A percentile compares a stretch with the other conserved stretches of the same genome.
Evolutionary conservation across 2,329 filamentous ascomycete genomes (phyloP).

Genomic region (Diaporthe ilicicola): DNA sequence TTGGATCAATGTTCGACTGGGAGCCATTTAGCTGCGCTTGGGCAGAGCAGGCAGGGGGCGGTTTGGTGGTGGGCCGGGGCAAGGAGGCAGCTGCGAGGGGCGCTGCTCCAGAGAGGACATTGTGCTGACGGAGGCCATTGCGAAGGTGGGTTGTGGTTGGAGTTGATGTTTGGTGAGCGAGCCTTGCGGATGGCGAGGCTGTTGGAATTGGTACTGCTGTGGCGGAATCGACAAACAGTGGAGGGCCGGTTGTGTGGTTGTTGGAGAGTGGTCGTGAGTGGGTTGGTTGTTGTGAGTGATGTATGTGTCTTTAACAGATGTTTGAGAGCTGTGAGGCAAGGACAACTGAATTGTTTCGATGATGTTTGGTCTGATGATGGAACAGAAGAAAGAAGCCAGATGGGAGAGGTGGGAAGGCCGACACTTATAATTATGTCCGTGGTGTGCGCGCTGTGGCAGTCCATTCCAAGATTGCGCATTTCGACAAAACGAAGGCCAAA

Average conservation of each 20-base stretch:
- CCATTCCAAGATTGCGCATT: slow-evolving; percentile 27
- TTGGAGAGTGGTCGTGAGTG: not conserved
- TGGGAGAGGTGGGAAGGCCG: slow-evolving; percentile 20
- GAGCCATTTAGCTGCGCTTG: slow-evolving; percentile 61
- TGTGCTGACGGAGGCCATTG: slow-evolving; percentile 34
- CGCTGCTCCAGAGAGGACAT: slow-evolving; percentile 51
- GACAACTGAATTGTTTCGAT: slow-evolving; percentile 22
- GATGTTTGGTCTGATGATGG: slow-evolving; percentile 27
- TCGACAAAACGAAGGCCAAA: slow-evolving; percentile 28
- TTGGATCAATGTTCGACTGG: not conserved
- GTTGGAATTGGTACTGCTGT: slow-evolving; percentile 7
- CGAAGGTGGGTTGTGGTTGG: not conserved
- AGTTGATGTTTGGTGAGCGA: not conserved
- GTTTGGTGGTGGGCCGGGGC: slow-evolving; percentile 71
- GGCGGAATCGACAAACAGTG: slow-evolving; percentile 17
- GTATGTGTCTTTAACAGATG: slow-evolving; percentile 12
- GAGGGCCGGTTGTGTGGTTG: not conserved
- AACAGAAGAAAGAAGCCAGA: not conserved
- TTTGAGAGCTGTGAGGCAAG: slow-evolving; percentile 19
- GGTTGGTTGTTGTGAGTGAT: not conserved
- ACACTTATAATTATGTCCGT: slow-evolving; percentile 27
- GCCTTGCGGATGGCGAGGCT: slow-evolving; percentile 27
- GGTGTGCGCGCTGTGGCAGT: slow-evolving; percentile 14
- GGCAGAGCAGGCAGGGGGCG: slow-evolving; percentile 72
- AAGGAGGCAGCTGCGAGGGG: slow-evolving; percentile 72